phyloP scores from a whole-genome alignment of 495 filamentous ascomycete species.

The Neurospora pannonica region DNA sequence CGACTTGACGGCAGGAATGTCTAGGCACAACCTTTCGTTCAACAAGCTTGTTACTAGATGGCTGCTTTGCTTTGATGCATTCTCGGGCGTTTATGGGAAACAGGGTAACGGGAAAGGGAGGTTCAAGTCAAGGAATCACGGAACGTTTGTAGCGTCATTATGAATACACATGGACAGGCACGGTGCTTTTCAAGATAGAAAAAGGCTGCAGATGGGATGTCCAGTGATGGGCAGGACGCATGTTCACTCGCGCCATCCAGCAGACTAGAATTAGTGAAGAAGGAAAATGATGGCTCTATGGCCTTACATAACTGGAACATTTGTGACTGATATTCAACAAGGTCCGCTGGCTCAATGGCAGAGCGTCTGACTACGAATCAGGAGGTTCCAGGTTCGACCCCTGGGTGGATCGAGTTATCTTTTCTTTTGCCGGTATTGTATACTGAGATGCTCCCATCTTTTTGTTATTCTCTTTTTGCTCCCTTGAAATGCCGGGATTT shows the following conservation, averaged over 20 bases:
- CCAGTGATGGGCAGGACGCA: neutral
- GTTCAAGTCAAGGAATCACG: neutral
- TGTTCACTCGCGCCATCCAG: neutral
- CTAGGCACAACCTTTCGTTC: neutral
- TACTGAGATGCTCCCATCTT: neutral
- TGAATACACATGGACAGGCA: neutral
- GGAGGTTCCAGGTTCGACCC: neutral
- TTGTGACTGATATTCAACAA: neutral
- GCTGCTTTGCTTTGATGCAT: neutral
- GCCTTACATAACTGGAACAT: neutral
- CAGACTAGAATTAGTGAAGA: neutral
- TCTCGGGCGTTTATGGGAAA: neutral
- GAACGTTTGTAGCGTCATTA: neutral
- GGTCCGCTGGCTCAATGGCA: neutral
- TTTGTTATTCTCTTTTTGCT: neutral
- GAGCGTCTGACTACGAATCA: neutral
- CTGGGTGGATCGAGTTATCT: neutral
- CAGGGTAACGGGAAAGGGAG: neutral
- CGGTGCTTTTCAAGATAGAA: neutral
- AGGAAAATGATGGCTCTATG: neutral
- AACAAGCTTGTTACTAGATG: neutral
- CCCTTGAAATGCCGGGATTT: neutral
- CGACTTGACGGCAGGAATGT: constrained; percentile 29
- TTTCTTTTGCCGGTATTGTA: neutral
- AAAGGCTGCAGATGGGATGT: neutral